Base-by-base conservation (phyloP, 345 rosid species). In the Syzygium aqueum region DNA sequence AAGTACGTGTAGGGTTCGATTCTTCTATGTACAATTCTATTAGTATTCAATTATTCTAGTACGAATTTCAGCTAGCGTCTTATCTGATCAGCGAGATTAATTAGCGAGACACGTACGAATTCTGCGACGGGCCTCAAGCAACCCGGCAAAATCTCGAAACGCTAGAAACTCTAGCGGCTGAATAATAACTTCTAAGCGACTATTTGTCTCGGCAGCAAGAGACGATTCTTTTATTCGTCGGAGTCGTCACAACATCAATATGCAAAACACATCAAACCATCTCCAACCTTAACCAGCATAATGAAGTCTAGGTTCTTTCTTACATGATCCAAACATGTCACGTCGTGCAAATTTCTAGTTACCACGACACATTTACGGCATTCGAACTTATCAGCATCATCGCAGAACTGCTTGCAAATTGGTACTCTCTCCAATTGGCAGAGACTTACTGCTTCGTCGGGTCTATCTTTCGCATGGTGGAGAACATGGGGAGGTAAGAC, bases 101-200 rank as follows among this genome's bases (percentile, higher is more conserved):
- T 19, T 19, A 2, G 46, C 14, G 49, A 33, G 49, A 19, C 25
- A 19, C 1, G 11, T 4, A 17, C 46, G 46, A 5, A 43, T n/a
- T 16, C 2, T n/a, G 3, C 16, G 1, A 61, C 1, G 8, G 67
- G 33, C 27, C 8, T 5, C 73, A 3, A 37, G 37, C 4, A 8
- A 61, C 37, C 73, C 1, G 17, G 1, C 73, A n/a, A 61, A 61
- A 6, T 61, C n/a, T 30, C 19, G 19, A 8, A 30, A 33, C n/a
- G 73, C 73, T n/a, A 13, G 73, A 61, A 61, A 17, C 19, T 13
- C 19, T 0, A 0, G 8, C 0, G 73, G 33, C 16, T 9, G 73
- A n/a, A 61, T 12, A 6, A 61, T 30, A n/a, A 61, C 33, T n/a
- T 61, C 33, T n/a, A 33, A 43, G 12, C 7, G 67, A 27, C 33